These are phyloP conservation scores for Pseudocercospora vitis DNA, from an alignment of 2,329 filamentous ascomycete species.

Conservation along the genomic window DNA sequence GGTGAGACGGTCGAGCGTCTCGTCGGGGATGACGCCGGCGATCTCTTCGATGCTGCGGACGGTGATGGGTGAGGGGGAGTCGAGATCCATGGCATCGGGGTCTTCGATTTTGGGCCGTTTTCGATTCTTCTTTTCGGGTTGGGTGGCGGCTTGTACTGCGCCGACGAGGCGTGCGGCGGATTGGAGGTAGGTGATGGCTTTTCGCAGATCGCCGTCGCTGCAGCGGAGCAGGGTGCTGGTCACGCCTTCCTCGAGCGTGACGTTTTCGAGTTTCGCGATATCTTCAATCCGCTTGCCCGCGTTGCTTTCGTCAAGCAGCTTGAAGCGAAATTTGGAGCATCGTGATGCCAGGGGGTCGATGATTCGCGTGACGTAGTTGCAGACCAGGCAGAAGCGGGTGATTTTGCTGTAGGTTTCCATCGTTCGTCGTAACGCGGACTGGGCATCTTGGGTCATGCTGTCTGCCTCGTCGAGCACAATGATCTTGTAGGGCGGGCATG, in stretches of 20 bases:
- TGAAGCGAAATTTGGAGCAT: slow-evolving; percentile 97
- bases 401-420: slow-evolving; percentile 99
- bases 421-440: slow-evolving; percentile 84
- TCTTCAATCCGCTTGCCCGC: slow-evolving; percentile 75
- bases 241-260: slow-evolving; percentile 74
- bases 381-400: slow-evolving; percentile 94
- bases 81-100: slow-evolving; percentile 58
- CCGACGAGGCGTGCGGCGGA: slow-evolving; percentile 88
- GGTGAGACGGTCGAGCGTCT: slow-evolving; percentile 68
- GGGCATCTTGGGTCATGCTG: slow-evolving; percentile 98
- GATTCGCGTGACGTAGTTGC: slow-evolving; percentile 97
- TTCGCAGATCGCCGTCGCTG: slow-evolving; percentile 90
- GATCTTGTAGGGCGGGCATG: slow-evolving; percentile 97
- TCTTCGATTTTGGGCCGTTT: slow-evolving; percentile 59
- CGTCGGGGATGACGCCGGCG: slow-evolving; percentile 83
- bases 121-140: slow-evolving; percentile 39
- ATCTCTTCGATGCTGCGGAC: slow-evolving; percentile 87
- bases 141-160: slow-evolving; percentile 45
- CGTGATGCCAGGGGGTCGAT: slow-evolving; percentile 92
- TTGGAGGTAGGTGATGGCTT: slow-evolving; percentile 94
- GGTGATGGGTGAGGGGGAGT: slow-evolving; percentile 57
- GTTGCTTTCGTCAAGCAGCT: slow-evolving; percentile 85
- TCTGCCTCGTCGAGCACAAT: slow-evolving; percentile 98
- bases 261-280: slow-evolving; percentile 77
- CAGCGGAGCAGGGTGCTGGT: slow-evolving; percentile 81